Conservation (phyloP, 768 basidiomycete species). For the Crassisporium funariophilum region DNA sequence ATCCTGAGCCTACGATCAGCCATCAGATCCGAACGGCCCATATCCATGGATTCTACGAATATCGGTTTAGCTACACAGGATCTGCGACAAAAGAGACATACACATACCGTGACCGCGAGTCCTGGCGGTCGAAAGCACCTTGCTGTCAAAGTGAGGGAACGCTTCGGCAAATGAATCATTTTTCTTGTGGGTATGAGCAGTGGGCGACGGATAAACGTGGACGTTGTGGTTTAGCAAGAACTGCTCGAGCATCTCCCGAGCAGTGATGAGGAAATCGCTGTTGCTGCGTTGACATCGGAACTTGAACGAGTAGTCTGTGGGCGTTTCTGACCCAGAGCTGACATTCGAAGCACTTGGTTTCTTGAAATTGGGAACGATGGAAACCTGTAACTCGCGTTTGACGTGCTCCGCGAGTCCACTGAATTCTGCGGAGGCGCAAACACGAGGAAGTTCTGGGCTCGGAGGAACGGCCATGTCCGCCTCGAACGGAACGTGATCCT, state of each 20-base stretch:
- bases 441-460: slow-evolving; percentile 71
- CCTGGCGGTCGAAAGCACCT: slow-evolving; percentile 80
- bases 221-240: slow-evolving; percentile 85
- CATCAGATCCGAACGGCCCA: slow-evolving; percentile 70
- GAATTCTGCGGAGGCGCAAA: slow-evolving; percentile 83
- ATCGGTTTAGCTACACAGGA: neutral
- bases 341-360: slow-evolving; percentile 47
- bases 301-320: slow-evolving; percentile 87
- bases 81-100: slow-evolving; percentile 2
- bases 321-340: slow-evolving; percentile 50
- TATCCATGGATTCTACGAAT: slow-evolving; percentile 69
- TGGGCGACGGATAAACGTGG: slow-evolving; percentile 77
- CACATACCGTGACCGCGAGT: slow-evolving; percentile 61
- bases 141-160: slow-evolving; percentile 96
- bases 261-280: slow-evolving; percentile 88
- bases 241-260: slow-evolving; percentile 91
- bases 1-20: slow-evolving; percentile 76
- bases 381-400: slow-evolving; percentile 93
- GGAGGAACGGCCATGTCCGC: slow-evolving; percentile 92
- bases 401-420: slow-evolving; percentile 83
- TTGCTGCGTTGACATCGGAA: slow-evolving; percentile 95
- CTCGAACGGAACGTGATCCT: slow-evolving; percentile 97
- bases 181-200: slow-evolving; percentile 79
- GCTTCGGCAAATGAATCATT: slow-evolving; percentile 94
- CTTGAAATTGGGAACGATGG: slow-evolving; percentile 82